Evolutionary conservation across 805 yeast species (phyloP).

Genomic region (Yamadazyma endophytica): DNA sequence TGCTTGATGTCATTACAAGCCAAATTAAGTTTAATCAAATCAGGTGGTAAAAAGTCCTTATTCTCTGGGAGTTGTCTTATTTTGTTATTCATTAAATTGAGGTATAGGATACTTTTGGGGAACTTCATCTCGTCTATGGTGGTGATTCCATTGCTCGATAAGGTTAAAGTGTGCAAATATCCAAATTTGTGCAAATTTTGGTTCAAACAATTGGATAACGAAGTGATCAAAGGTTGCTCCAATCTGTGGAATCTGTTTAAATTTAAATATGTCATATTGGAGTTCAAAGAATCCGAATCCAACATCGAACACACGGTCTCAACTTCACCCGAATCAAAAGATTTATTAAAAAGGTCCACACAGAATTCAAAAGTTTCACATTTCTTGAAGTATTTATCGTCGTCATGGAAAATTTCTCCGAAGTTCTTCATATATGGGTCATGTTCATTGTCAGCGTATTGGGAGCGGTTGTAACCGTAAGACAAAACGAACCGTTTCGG

Average conservation of each 20-base stretch:
- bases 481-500: conserved; percentile 11
- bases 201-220: conserved; percentile 1
- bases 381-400: conserved; percentile 6
- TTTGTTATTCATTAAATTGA: conserved; percentile 12
- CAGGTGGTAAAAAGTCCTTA: conserved; percentile 10
- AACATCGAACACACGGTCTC: conserved; percentile 4
- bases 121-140: conserved; percentile 5
- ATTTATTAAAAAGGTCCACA: conserved; percentile 12
- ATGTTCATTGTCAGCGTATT: conserved; percentile 4
- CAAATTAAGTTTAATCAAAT: conserved; percentile 11
- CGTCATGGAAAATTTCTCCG: conserved; percentile 1
- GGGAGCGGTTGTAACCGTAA: conserved; percentile 6
- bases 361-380: conserved; percentile 8
- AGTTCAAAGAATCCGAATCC: conserved; percentile 3
- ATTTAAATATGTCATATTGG: conserved; percentile 11
- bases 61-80: conserved; percentile 8
- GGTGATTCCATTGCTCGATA: conserved; percentile 8
- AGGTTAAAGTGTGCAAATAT: conserved; percentile 10
- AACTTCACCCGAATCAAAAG: conserved; percentile 5
- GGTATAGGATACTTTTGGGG: conserved; percentile 8
- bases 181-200: conserved; percentile 7
- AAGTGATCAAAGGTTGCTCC: conserved; percentile 1
- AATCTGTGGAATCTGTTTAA: conserved; percentile 13
- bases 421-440: conserved; percentile 6
- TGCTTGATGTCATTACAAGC: conserved; percentile 12